Base-by-base conservation (phyloP, 225 moss, liverwort and hornwort genomes). In the Physcomitrellopsis africana region DNA sequence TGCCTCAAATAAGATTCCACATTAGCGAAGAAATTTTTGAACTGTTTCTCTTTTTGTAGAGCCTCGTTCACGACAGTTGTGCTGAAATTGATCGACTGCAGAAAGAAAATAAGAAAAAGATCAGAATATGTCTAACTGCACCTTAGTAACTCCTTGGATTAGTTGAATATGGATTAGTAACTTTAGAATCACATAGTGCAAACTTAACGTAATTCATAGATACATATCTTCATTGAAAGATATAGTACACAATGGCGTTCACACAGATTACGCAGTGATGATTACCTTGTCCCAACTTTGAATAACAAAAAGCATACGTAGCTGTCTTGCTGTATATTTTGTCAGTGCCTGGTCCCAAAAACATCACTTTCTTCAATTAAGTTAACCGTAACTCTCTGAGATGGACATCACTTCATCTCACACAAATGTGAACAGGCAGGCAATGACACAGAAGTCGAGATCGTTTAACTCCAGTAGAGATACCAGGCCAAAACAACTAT, bases 201-300 rank as follows among this genome's bases (percentile, higher is more conserved):
- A 37, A 4, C 32, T 37, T 37, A 2, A 37, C 32, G 7, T 4
- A 37, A 37, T 37, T 37, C 32, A 4, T 37, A 37, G 32, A 5
- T 37, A 37, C 5, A 37, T 37, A 66, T 49, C 17, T 47, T 22
- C 9, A 0, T 19, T 65, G 20, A 46, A 24, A 65, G 7, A 47
- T 22, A 8, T 47, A 2, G 12, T 47, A 23, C 23, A 19, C 19
- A 65, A 65, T 46, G 11, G 3, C 11, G 46, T 46, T 47, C 18
- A 22, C 23, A 45, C 22, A 18, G 22, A 23, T 47, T 23, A 51
- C 53, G 29, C 45, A 60, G 7, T 37, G 11, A 52, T 52, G 54
- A 72, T 44, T 77, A 92, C 92, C 85, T 87, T 87, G 68, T 92
- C 86, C 89, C 89, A 92, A 26, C 80, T 70, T 74, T 89, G 89